Evolutionary conservation across 2,329 filamentous ascomycete species (phyloP).

Genomic region (Fusarium verrucosum): DNA sequence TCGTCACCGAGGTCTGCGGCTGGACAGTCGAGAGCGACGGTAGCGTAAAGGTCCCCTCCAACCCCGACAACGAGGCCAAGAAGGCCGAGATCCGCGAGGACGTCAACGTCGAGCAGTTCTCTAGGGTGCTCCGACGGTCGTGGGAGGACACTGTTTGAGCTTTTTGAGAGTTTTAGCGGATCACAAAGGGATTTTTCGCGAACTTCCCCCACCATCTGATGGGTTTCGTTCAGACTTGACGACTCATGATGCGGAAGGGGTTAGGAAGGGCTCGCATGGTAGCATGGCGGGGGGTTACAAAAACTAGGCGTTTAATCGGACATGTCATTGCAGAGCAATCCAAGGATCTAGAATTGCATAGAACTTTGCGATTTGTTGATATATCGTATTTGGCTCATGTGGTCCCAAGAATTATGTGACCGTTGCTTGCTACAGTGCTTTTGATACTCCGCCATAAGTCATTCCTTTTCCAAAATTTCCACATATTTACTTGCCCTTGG

Average conservation of each 20-base stretch:
- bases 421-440: slow-evolving; percentile 4
- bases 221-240: slow-evolving; percentile 45
- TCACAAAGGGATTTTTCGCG: slow-evolving; percentile 31
- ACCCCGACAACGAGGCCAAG: slow-evolving; percentile 97
- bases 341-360: slow-evolving; percentile 46
- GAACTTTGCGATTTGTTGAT: slow-evolving; percentile 44
- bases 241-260: slow-evolving; percentile 43
- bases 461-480: background rate
- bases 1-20: slow-evolving; percentile 84
- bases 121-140: slow-evolving; percentile 80
- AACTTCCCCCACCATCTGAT: slow-evolving; percentile 34
- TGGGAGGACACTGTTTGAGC: slow-evolving; percentile 74
- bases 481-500: slow-evolving; percentile 48
- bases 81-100: slow-evolving; percentile 95
- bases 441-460: slow-evolving; percentile 22
- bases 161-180: slow-evolving; percentile 26
- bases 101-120: slow-evolving; percentile 89
- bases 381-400: slow-evolving; percentile 23
- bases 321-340: slow-evolving; percentile 50
- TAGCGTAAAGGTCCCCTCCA: slow-evolving; percentile 80
- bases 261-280: slow-evolving; percentile 43
- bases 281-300: slow-evolving; percentile 47
- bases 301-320: slow-evolving; percentile 51
- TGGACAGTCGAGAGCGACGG: slow-evolving; percentile 79
- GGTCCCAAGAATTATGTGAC: slow-evolving; percentile 4